Conservation (phyloP, 2,329 filamentous ascomycete species). For the Pseudocercospora vitis region DNA sequence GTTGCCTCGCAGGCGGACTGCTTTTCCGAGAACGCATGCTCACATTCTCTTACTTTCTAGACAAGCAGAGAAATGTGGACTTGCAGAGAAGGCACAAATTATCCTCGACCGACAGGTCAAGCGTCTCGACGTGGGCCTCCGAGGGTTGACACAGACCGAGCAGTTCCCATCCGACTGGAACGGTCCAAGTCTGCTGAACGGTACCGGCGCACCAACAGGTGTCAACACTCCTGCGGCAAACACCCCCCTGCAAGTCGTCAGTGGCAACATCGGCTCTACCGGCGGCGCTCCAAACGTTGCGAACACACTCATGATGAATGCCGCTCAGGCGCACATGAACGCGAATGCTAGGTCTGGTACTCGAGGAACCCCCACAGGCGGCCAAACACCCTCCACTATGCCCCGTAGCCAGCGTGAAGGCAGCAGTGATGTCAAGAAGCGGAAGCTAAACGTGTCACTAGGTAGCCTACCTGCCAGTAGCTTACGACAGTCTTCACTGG, state of each 20-base stretch:
- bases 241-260: conserved; percentile 56
- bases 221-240: conserved; percentile 35
- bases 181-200: conserved; percentile 58
- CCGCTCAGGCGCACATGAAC: conserved; percentile 47
- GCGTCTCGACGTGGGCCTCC: conserved; percentile 61
- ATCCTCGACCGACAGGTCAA: conserved; percentile 65
- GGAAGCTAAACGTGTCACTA: conserved; percentile 56
- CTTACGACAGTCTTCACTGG: conserved; percentile 61
- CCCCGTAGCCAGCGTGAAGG: conserved; percentile 38
- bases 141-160: conserved; percentile 59
- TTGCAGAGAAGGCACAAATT: conserved; percentile 65
- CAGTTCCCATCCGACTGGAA: conserved; percentile 59
- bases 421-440: conserved; percentile 54
- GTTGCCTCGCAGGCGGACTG: too few relatives aligned
- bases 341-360: conserved; percentile 33
- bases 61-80: conserved; percentile 72
- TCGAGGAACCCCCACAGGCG: conserved; percentile 20
- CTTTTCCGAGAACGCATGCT: too few relatives aligned
- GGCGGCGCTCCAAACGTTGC: conserved; percentile 54
- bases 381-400: conserved; percentile 26
- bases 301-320: conserved; percentile 54
- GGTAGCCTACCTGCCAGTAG: conserved; percentile 57
- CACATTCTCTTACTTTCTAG: too few relatives aligned
- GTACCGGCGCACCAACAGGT: conserved; percentile 37
- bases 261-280: conserved; percentile 52